A percentile compares a stretch with the other conserved stretches of the same genome.
Evolutionary conservation across 768 basidiomycete species (phyloP).

Genomic region (Ephemerocybe angulata): DNA sequence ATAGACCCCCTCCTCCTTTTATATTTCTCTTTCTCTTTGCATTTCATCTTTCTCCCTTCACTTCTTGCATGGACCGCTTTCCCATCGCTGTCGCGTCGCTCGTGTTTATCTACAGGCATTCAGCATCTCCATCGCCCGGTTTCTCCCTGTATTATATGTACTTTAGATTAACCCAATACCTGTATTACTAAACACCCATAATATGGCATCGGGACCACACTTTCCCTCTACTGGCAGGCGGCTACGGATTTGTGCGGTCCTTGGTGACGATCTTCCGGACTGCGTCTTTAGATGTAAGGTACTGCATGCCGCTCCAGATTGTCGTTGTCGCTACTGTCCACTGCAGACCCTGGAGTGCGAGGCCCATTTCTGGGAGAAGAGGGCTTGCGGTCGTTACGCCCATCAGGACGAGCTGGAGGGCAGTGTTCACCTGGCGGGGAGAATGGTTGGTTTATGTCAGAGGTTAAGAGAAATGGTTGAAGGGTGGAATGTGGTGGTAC

Average conservation of each 20-base stretch:
- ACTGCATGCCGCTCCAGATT: constrained; percentile 85
- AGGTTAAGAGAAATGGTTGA: background rate
- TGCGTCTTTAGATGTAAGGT: constrained; percentile 71
- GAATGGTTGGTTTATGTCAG: constrained; percentile 2
- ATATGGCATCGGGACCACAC: no score
- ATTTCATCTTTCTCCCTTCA: no score
- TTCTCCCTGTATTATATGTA: no score
- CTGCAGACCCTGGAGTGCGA: constrained; percentile 69
- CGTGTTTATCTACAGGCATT: no score
- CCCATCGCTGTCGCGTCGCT: no score
- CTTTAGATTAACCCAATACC: no score
- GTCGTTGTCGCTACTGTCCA: constrained; percentile 88
- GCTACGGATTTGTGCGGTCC: background rate
- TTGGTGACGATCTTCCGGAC: constrained; percentile 47
- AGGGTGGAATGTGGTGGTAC: background rate
- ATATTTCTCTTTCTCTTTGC: no score
- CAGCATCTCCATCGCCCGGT: no score
- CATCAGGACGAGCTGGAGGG: constrained; percentile 88
- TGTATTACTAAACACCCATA: no score
- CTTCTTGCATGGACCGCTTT: no score
- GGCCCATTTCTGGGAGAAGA: constrained; percentile 59
- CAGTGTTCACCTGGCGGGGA: constrained; percentile 74
- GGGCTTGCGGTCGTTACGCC: constrained; percentile 84
- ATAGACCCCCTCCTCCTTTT: no score
- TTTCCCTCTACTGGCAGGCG: no score